A percentile compares a stretch with the other conserved stretches of the same genome.
phyloP scores from a whole-genome alignment of 768 basidiomycete species.

The Suillus spraguei region DNA sequence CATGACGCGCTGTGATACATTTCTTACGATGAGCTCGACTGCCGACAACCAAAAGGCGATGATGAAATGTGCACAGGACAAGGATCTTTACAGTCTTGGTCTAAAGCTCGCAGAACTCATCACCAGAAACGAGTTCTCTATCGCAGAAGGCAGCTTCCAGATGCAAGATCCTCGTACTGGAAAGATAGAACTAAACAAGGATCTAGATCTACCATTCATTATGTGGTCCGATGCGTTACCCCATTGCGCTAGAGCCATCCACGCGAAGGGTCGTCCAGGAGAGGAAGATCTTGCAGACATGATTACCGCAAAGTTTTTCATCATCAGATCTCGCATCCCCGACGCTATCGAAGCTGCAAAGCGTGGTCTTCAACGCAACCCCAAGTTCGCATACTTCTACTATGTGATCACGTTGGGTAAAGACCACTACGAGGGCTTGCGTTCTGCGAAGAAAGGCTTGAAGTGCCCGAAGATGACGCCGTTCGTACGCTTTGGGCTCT shows the following conservation, averaged over 20 bases:
- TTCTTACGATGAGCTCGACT: slow-evolving; percentile 41
- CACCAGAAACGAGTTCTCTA: slow-evolving; percentile 59
- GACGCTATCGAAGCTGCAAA: slow-evolving; percentile 52
- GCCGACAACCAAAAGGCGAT: slow-evolving; percentile 55
- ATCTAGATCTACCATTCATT: slow-evolving; percentile 59
- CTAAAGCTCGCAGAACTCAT: slow-evolving; percentile 51
- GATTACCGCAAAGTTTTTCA: slow-evolving; percentile 60
- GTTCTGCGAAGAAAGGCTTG: slow-evolving; percentile 66
- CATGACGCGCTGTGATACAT: slow-evolving; percentile 46
- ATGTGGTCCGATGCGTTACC: slow-evolving; percentile 63
- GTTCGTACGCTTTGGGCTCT: slow-evolving; percentile 57
- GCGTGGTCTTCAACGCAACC: slow-evolving; percentile 53
- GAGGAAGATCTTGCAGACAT: slow-evolving; percentile 63
- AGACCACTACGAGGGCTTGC: slow-evolving; percentile 52
- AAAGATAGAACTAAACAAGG: slow-evolving; percentile 35
- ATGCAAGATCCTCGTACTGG: slow-evolving; percentile 46
- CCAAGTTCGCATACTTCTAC: slow-evolving; percentile 63
- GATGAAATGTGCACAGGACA: slow-evolving; percentile 48
- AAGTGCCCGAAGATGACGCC: slow-evolving; percentile 56
- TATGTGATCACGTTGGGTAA: slow-evolving; percentile 58
- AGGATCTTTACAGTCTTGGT: slow-evolving; percentile 54
- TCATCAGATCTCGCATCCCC: slow-evolving; percentile 49
- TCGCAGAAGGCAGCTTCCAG: slow-evolving; percentile 59
- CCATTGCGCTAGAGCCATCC: slow-evolving; percentile 57
- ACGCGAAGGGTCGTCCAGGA: slow-evolving; percentile 39